These are phyloP conservation scores for Boletales sp. DNA, from an alignment of 768 basidiomycete species.

Conservation along the genomic window DNA sequence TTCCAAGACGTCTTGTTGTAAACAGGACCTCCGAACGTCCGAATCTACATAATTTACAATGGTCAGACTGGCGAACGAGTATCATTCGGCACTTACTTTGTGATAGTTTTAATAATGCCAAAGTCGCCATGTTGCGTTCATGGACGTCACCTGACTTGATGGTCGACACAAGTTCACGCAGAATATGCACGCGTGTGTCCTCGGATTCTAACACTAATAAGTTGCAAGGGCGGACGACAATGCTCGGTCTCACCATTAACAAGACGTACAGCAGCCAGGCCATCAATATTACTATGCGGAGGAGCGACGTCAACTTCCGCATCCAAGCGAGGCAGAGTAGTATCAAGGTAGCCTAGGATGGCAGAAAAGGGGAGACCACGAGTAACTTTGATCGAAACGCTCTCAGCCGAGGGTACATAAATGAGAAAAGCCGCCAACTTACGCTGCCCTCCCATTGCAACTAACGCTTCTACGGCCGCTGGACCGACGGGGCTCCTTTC, in stretches of 20 bases:
- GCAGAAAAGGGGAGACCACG: neutral
- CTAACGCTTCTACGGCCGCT: conserved; percentile 4
- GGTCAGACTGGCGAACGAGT: neutral
- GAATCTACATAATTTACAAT: neutral
- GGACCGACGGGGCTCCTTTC: neutral
- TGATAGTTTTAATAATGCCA: conserved; percentile 10
- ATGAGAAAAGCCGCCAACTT: neutral
- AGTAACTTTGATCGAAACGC: neutral
- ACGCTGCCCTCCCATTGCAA: neutral
- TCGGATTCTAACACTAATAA: neutral
- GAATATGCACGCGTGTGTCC: neutral
- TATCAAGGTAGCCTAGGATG: conserved; percentile 2
- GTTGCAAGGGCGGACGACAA: neutral
- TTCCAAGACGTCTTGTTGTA: neutral
- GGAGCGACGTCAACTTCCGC: neutral
- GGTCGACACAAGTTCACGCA: neutral
- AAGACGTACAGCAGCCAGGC: neutral
- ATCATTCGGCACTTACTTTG: neutral
- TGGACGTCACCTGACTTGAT: neutral
- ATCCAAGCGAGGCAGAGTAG: conserved; percentile 2
- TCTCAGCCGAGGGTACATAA: neutral
- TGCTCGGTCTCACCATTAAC: neutral
- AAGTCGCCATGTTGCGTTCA: conserved; percentile 2
- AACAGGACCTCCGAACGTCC: neutral
- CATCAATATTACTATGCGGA: neutral